Evolutionary conservation across 2,329 filamentous ascomycete species (phyloP).

Genomic region (Blumeriella jaapii): DNA sequence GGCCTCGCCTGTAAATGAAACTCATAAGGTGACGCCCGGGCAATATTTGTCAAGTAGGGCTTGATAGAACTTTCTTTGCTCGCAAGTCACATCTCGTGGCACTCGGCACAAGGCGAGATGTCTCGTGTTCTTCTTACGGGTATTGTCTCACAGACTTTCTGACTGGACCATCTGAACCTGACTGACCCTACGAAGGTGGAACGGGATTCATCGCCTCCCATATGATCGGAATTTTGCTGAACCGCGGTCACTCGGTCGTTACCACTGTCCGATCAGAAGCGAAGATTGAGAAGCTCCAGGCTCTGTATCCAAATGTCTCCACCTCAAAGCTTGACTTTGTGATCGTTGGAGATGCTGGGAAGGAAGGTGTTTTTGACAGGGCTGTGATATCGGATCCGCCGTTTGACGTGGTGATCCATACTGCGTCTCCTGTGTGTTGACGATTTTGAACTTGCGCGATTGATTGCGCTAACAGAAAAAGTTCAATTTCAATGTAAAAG

Average conservation of each 20-base stretch:
- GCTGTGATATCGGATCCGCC: slow-evolving; percentile 34
- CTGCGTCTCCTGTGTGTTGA: slow-evolving; percentile 37
- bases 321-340: slow-evolving; percentile 28
- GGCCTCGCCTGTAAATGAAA: too few species aligned
- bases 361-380: slow-evolving; percentile 54
- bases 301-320: slow-evolving; percentile 25
- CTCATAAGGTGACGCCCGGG: too few species aligned
- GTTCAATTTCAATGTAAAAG: slow-evolving; percentile 19
- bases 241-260: slow-evolving; percentile 26
- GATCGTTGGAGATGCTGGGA: slow-evolving; percentile 60
- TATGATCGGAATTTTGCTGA: slow-evolving; percentile 33
- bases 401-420: slow-evolving; percentile 61
- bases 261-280: slow-evolving; percentile 34
- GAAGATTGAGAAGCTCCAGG: slow-evolving; percentile 33
- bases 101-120: too few species aligned
- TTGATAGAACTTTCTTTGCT: too few species aligned
- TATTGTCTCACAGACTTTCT: background rate
- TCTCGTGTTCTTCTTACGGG: slow-evolving; percentile 4
- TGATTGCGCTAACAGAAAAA: background rate
- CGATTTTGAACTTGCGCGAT: too few species aligned
- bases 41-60: too few species aligned
- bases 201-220: slow-evolving; percentile 41
- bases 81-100: too few species aligned
- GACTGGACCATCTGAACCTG: background rate
- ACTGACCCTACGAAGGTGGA: slow-evolving; percentile 24